Base-by-base conservation (phyloP, 495 filamentous ascomycete genomes). In the Tuber calosporum region DNA sequence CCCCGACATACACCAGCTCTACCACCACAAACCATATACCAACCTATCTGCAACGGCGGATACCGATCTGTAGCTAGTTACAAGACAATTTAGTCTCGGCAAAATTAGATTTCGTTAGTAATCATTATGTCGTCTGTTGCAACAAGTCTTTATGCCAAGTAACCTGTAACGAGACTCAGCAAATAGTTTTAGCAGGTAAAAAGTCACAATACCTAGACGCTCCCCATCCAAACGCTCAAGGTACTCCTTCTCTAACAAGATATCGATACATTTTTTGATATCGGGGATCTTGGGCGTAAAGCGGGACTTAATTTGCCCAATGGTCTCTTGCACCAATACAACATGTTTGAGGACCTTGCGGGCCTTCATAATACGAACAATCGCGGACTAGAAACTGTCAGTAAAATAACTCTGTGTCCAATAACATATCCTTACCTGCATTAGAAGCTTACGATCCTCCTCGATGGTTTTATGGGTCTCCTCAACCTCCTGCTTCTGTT, bases 381-480 rank as follows among this genome's bases (percentile, higher is more conserved):
- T 98, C 30, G 94, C 93, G 73, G 96, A 98, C 96, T 99, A 79
- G 11, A 70, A 41, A 20, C 42, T 19, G 72, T 84, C 78, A 84
- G 76, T 73, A 79, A 36, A 72, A 48, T 41, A 19, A n/a, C 40
- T 41, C 43, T 71, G 72, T 41, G 17, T 7, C 4, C 6, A 36
- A 73, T 58, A 76, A 68, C 45, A 37, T 66, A 78, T 75, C 88
- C 91, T 84, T 86, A 97, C 95, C 90, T 99, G 95, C 84, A 98
- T 91, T 40, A 99, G 86, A 72, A 98, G 85, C 84, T 97, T 98
- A 26, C 95, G 87, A 82, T 99, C 95, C 84, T 98, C 95, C 84
- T 99, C 96, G 75, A 99, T 97, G 20, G 93, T 99, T 87, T 99
- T 99, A 84, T 98, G 96, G 15, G 95, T 99, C 82, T 98, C 96